These are phyloP conservation scores for Jamesozyma gamospora DNA, from an alignment of 805 yeast genomes.

Conservation along the genomic window DNA sequence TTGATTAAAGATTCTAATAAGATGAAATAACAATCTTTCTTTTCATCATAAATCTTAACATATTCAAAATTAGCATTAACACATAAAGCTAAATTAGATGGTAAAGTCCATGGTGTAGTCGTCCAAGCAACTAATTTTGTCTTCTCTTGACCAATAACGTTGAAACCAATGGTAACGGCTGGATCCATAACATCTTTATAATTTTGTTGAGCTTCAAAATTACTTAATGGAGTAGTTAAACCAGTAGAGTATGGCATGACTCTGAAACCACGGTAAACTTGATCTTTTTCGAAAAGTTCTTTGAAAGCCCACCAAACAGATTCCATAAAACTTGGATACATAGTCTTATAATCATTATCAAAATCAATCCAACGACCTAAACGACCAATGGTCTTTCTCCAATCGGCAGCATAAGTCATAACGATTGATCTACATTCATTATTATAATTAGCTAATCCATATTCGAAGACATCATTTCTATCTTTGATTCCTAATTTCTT, in stretches of 20 bases:
- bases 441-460: conserved; percentile 92
- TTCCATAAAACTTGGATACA: conserved; percentile 95
- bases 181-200: conserved; percentile 97
- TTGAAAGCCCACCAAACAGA: conserved; percentile 99
- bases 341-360: conserved; percentile 94
- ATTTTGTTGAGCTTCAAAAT: conserved; percentile 97
- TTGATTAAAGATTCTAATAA: conserved; percentile 74
- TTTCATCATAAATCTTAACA: conserved; percentile 86
- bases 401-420: conserved; percentile 91
- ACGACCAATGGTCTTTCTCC: conserved; percentile 90
- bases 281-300: conserved; percentile 71
- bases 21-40: conserved; percentile 68
- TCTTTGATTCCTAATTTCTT: conserved; percentile 88
- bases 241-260: conserved; percentile 99
- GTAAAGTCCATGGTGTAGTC: conserved; percentile 99
- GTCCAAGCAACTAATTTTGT: conserved; percentile 95
- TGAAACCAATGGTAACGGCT: conserved; percentile 87
- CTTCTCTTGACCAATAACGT: conserved; percentile 66
- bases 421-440: conserved; percentile 93
- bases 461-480: conserved; percentile 85
- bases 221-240: conserved; percentile 89
- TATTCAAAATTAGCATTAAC: conserved; percentile 88
- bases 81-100: conserved; percentile 84
- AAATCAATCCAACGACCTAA: conserved; percentile 99
- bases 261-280: conserved; percentile 89